Conservation (phyloP, 768 basidiomycete genomes). For the Holtermannia corniformis region DNA sequence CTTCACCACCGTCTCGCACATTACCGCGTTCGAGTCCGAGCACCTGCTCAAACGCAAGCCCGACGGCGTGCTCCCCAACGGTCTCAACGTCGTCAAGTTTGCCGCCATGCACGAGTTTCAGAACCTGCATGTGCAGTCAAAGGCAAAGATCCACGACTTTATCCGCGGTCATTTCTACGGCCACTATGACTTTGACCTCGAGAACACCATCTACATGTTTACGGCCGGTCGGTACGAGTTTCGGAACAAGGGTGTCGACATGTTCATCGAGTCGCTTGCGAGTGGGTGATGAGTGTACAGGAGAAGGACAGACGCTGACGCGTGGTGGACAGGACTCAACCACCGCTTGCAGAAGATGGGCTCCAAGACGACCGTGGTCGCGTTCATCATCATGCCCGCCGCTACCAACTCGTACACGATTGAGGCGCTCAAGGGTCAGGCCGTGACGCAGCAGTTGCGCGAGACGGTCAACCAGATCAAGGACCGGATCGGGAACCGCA, state of each 20-base stretch:
- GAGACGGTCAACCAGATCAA: conserved; percentile 96
- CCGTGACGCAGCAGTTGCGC: conserved; percentile 89
- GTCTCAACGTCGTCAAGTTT: conserved; percentile 97
- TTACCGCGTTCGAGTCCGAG: conserved; percentile 95
- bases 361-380: conserved; percentile 77
- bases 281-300: too few relatives aligned
- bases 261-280: conserved; percentile 96
- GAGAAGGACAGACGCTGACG: conserved; percentile 6
- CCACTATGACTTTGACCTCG: conserved; percentile 90
- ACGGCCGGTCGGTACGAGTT: conserved; percentile 99
- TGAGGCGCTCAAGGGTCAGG: conserved; percentile 93
- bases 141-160: conserved; percentile 98
- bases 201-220: conserved; percentile 71
- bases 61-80: conserved; percentile 94
- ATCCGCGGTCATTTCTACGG: conserved; percentile 97
- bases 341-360: conserved; percentile 57
- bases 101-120: conserved; percentile 97
- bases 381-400: conserved; percentile 99
- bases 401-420: conserved; percentile 92
- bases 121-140: conserved; percentile 81
- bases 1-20: conserved; percentile 95
- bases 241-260: conserved; percentile 97
- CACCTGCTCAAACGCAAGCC: conserved; percentile 93
- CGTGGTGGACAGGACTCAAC: conserved; percentile 48
- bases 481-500: conserved; percentile 75